phyloP scores from a whole-genome alignment of 1,284 basidiomycete genomes.

The Volvariella surrecta region DNA sequence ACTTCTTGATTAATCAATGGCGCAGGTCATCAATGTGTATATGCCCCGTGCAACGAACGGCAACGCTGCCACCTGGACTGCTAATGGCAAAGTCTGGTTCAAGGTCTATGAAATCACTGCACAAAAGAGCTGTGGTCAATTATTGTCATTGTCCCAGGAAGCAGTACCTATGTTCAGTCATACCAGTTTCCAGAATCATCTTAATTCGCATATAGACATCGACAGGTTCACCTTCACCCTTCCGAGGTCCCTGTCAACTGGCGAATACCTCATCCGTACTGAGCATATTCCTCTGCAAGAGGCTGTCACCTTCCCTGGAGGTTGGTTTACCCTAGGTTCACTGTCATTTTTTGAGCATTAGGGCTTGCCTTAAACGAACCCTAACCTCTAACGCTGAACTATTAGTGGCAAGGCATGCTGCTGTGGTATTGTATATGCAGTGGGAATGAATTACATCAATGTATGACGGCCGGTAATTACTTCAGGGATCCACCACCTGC shows the following conservation, averaged over 20 bases:
- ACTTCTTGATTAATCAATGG: no score
- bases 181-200: not conserved
- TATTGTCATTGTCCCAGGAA: conserved; percentile 30
- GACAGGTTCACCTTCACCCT: conserved; percentile 32
- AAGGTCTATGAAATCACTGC: conserved; percentile 18
- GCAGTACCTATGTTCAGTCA: conserved; percentile 14
- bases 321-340: conserved; percentile 22
- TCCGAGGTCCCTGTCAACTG: conserved; percentile 32
- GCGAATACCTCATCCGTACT: conserved; percentile 35
- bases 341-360: no score
- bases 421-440: no score
- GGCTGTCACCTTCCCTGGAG: conserved; percentile 25
- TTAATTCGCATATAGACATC: conserved; percentile 15
- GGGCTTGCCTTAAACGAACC: no score
- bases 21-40: conserved; percentile 28
- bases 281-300: conserved; percentile 38
- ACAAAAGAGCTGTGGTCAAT: conserved; percentile 29
- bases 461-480: no score
- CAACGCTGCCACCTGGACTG: conserved; percentile 25
- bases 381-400: no score
- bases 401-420: no score
- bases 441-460: no score
- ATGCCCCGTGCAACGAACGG: conserved; percentile 27
- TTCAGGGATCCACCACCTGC: no score
- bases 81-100: conserved; percentile 18